Conservation (phyloP, 495 filamentous ascomycete genomes). For the Aspergillus diversus region DNA sequence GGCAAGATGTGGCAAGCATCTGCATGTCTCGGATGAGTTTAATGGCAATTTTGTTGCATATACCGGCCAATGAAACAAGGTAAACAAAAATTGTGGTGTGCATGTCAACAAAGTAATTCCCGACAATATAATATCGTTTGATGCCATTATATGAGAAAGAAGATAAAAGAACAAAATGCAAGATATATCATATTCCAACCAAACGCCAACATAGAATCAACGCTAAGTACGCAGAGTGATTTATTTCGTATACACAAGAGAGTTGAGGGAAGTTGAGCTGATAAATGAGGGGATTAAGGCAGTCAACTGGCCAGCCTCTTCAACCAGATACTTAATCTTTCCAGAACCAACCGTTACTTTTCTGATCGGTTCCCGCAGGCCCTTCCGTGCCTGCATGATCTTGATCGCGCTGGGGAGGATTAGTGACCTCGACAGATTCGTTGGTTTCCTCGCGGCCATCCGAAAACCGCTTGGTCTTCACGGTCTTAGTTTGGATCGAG, state of each 20-base stretch:
- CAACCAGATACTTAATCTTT: conserved; percentile 28
- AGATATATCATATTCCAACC: conserved; percentile 11
- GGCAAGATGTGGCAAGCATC: too few relatives aligned
- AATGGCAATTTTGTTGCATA: too few relatives aligned
- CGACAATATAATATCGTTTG: not conserved
- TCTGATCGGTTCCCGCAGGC: conserved; percentile 14
- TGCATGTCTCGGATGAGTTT: too few relatives aligned
- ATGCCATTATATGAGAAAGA: not conserved
- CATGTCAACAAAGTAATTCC: not conserved
- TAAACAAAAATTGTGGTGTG: too few relatives aligned
- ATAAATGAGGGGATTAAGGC: not conserved
- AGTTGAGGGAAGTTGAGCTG: conserved; percentile 15
- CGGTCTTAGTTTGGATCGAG: conserved; percentile 60
- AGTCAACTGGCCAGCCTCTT: conserved; percentile 7
- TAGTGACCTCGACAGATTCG: conserved; percentile 43
- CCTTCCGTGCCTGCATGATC: conserved; percentile 18
- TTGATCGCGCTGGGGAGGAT: conserved; percentile 29
- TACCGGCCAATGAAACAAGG: too few relatives aligned
- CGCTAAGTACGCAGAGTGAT: conserved; percentile 15
- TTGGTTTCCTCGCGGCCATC: conserved; percentile 66
- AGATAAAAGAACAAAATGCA: conserved; percentile 9
- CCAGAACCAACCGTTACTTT: conserved; percentile 49
- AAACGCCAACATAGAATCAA: conserved; percentile 9
- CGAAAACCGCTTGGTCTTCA: conserved; percentile 62
- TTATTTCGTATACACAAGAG: conserved; percentile 1